These are phyloP conservation scores for Globisporangium ultimum DNA, from an alignment of 352 stramenopile genomes.

Conservation along the genomic window DNA sequence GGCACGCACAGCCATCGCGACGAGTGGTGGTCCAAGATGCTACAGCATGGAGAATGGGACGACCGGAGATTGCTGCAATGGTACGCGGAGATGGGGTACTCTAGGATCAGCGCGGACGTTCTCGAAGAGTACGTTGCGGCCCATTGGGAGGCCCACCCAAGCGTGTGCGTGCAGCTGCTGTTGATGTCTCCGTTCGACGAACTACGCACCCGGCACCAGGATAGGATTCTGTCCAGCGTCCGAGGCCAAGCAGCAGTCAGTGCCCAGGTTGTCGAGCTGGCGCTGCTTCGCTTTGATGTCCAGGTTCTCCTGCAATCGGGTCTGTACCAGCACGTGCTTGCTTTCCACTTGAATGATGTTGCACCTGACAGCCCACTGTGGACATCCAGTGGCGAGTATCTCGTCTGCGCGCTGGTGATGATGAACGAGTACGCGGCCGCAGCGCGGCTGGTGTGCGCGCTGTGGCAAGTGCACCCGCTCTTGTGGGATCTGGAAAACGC, in stretches of 20 bases:
- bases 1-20: not conserved
- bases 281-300: slow-evolving; percentile 63
- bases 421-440: slow-evolving; percentile 44
- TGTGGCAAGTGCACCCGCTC: slow-evolving; percentile 56
- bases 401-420: slow-evolving; percentile 58
- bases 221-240: slow-evolving; percentile 23
- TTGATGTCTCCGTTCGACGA: slow-evolving; percentile 56
- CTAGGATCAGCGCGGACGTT: slow-evolving; percentile 24
- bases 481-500: slow-evolving; percentile 71
- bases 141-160: slow-evolving; percentile 32
- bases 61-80: slow-evolving; percentile 34
- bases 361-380: slow-evolving; percentile 19
- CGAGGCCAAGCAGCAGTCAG: not conserved
- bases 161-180: slow-evolving; percentile 42
- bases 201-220: slow-evolving; percentile 34
- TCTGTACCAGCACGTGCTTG: slow-evolving; percentile 37
- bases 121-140: slow-evolving; percentile 35
- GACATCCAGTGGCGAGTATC: slow-evolving; percentile 63
- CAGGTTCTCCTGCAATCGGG: slow-evolving; percentile 31
- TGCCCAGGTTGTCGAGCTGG: slow-evolving; percentile 30
- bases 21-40: slow-evolving; percentile 39
- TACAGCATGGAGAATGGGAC: slow-evolving; percentile 48
- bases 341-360: slow-evolving; percentile 10
- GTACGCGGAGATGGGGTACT: slow-evolving; percentile 50
- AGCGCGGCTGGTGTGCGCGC: slow-evolving; percentile 42